phyloP scores from a whole-genome alignment of 352 stramenopile genomes.

The Phytophthora cactorum region DNA sequence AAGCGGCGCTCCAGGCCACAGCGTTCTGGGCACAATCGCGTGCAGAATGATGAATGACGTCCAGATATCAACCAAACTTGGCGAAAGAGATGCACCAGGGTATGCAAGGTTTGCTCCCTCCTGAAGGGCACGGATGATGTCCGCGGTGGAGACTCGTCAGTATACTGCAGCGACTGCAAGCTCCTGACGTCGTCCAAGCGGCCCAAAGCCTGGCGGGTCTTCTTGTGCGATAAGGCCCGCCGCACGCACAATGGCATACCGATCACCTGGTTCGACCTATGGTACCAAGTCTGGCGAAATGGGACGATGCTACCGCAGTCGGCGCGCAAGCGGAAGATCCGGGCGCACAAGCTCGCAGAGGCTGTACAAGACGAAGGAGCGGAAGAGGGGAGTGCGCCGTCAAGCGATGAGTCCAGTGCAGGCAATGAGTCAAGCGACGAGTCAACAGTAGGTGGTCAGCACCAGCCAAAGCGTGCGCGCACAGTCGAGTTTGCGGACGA shows the following conservation, averaged over 20 bases:
- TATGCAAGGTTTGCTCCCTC: slow-evolving; percentile 21
- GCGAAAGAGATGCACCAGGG: slow-evolving; percentile 4
- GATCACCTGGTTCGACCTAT: slow-evolving; percentile 25
- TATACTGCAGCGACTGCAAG: slow-evolving; percentile 18
- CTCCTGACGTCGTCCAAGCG: slow-evolving; percentile 4
- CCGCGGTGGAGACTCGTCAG: background rate
- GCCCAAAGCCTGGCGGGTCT: slow-evolving; percentile 4
- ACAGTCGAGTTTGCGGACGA: background rate
- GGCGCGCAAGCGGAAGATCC: slow-evolving; percentile 8
- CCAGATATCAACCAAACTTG: slow-evolving; percentile 7
- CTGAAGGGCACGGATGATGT: slow-evolving; percentile 6
- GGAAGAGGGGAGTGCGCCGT: background rate
- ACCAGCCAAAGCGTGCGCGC: background rate
- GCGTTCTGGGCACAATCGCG: background rate
- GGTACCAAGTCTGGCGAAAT: slow-evolving; percentile 11
- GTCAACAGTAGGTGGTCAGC: background rate
- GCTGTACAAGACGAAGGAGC: background rate
- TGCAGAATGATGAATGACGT: slow-evolving; percentile 14
- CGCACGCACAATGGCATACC: slow-evolving; percentile 12
- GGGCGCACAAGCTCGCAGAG: slow-evolving; percentile 3
- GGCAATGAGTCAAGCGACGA: background rate
- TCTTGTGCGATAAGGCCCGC: slow-evolving; percentile 17
- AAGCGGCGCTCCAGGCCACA: background rate
- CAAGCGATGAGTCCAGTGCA: no score
- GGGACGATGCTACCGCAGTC: background rate